phyloP scores from a whole-genome alignment of 2,329 filamentous ascomycete species.

The Nigrospora sphaerica region DNA sequence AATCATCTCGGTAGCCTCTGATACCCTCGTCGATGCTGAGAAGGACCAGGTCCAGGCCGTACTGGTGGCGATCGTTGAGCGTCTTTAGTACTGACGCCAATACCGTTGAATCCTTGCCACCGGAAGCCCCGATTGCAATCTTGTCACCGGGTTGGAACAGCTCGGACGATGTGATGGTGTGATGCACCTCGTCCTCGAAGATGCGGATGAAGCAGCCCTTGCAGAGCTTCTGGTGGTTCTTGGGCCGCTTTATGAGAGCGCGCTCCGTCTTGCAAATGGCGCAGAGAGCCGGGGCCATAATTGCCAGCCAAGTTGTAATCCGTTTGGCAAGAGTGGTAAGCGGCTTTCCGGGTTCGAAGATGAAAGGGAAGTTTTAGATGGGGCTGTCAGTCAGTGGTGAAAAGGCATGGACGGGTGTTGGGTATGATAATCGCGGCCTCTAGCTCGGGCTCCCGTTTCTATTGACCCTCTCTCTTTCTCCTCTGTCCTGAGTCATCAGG shows the following conservation, averaged over 20 bases:
- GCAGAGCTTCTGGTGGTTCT: slow-evolving; percentile 92
- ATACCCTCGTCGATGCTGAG: slow-evolving; percentile 96
- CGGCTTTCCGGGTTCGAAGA: slow-evolving; percentile 12
- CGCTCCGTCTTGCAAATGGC: slow-evolving; percentile 68
- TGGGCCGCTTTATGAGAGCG: slow-evolving; percentile 86
- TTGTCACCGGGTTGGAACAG: slow-evolving; percentile 79
- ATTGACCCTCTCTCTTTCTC: too few species aligned
- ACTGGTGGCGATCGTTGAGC: slow-evolving; percentile 81
- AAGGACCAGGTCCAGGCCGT: slow-evolving; percentile 77
- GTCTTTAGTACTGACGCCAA: slow-evolving; percentile 92
- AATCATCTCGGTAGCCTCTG: slow-evolving; percentile 93
- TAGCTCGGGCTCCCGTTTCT: too few species aligned
- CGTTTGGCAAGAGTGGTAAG: background rate
- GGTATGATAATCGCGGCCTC: too few species aligned
- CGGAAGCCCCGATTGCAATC: slow-evolving; percentile 91
- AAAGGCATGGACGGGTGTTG: background rate
- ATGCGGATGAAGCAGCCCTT: slow-evolving; percentile 77
- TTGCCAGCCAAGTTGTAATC: slow-evolving; percentile 5
- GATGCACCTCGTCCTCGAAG: slow-evolving; percentile 90
- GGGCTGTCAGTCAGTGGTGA: background rate
- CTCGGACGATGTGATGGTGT: slow-evolving; percentile 76
- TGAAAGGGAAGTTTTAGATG: too few species aligned
- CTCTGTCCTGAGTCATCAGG: too few species aligned
- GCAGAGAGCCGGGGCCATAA: slow-evolving; percentile 73
- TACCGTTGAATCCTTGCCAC: slow-evolving; percentile 96